Conservation (phyloP, 2,329 filamentous ascomycete species). For the Fragosphaeria purpurea region DNA sequence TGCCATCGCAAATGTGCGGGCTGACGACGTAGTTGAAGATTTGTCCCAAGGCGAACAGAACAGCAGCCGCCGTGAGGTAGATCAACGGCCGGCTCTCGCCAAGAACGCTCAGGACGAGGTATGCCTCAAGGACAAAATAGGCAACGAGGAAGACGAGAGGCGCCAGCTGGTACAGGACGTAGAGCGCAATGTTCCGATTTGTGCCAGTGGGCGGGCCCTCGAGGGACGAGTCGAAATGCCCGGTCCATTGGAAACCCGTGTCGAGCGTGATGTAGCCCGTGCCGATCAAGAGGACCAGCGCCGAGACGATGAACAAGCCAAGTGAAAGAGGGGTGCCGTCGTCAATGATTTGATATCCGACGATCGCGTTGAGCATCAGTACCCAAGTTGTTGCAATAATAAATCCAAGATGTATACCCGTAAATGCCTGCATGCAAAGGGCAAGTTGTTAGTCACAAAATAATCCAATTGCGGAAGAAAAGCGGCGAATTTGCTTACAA, state of each 20-base stretch:
- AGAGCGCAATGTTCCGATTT: constrained; percentile 73
- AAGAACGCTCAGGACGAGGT: constrained; percentile 76
- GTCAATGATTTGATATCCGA: constrained; percentile 88
- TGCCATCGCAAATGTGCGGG: constrained; percentile 77
- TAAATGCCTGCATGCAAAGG: constrained; percentile 57
- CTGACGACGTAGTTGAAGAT: constrained; percentile 95
- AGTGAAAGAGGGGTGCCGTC: constrained; percentile 84
- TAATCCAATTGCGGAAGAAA: neutral
- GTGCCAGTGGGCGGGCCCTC: constrained; percentile 40
- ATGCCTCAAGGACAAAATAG: constrained; percentile 74
- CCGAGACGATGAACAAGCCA: constrained; percentile 62
- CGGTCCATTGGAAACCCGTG: constrained; percentile 79
- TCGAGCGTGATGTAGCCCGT: constrained; percentile 95
- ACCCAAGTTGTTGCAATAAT: constrained; percentile 87
- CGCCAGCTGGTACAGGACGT: constrained; percentile 84
- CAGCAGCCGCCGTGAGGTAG: constrained; percentile 61
- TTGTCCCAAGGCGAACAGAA: constrained; percentile 86
- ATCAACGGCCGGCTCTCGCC: constrained; percentile 90
- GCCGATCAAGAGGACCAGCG: constrained; percentile 66
- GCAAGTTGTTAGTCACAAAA: constrained; percentile 8
- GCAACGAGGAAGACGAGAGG: constrained; percentile 82
- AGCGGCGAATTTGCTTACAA: constrained; percentile 41
- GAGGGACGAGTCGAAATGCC: constrained; percentile 58
- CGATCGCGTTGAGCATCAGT: constrained; percentile 79
- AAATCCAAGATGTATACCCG: constrained; percentile 79